A percentile compares a stretch with the other conserved stretches of the same genome.
Evolutionary conservation across 768 basidiomycete species (phyloP).

Genomic region (Mycena chlorophos): DNA sequence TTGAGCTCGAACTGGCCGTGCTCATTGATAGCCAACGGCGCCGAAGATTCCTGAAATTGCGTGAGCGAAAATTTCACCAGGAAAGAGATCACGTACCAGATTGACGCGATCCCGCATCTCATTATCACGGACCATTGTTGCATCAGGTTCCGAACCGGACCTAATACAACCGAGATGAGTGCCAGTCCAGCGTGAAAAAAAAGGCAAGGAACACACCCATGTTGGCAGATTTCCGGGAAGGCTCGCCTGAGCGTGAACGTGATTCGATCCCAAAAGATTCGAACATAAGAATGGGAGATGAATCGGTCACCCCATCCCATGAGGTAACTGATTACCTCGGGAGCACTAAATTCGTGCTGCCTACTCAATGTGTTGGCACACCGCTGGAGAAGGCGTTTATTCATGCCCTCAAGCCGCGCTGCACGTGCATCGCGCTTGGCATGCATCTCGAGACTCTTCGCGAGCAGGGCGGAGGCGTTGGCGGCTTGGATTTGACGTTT

Average conservation of each 20-base stretch:
- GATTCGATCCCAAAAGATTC: constrained; percentile 35
- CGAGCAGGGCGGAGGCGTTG: constrained; percentile 42
- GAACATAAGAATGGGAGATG: constrained; percentile 36
- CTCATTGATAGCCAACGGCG: neutral
- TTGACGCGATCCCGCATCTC: too few species aligned
- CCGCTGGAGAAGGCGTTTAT: constrained; percentile 32
- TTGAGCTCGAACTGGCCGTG: neutral
- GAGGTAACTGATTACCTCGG: constrained; percentile 38
- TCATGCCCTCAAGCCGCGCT: constrained; percentile 20
- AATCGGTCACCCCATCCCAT: constrained; percentile 45
- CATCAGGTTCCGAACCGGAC: too few species aligned
- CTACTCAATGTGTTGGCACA: constrained; percentile 34
- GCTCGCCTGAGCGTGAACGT: constrained; percentile 14
- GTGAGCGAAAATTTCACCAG: neutral
- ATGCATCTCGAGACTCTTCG: constrained; percentile 31
- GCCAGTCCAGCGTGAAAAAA: neutral
- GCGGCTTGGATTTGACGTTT: constrained; percentile 39
- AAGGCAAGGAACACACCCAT: neutral
- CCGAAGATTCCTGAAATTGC: neutral
- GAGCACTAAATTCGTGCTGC: constrained; percentile 39
- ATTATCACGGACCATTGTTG: too few species aligned
- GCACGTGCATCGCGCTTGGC: constrained; percentile 6
- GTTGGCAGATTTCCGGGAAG: constrained; percentile 7
- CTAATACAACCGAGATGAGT: too few species aligned
- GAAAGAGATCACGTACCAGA: neutral